phyloP scores from a whole-genome alignment of 2,329 filamentous ascomycete species.

The Paracorniculantispora psalliotae region DNA sequence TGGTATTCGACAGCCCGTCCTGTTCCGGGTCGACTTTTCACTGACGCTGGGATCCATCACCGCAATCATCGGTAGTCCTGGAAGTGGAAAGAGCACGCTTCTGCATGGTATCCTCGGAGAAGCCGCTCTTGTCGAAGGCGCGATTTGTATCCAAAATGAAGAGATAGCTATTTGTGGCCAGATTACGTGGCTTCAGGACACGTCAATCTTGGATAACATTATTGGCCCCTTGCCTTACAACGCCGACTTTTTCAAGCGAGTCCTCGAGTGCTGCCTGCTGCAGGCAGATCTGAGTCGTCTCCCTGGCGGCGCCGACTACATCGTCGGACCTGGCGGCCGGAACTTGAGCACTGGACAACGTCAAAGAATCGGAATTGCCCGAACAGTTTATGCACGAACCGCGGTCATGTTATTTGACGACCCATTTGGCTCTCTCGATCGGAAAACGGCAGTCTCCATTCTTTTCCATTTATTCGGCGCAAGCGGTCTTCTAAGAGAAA shows the following conservation, averaged over 20 bases:
- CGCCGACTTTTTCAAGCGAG: conserved; percentile 1
- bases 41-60: neutral
- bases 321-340: neutral
- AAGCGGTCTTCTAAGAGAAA: conserved; percentile 1
- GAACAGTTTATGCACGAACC: conserved; percentile 6
- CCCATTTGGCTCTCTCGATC: conserved; percentile 2
- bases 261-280: neutral
- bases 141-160: neutral
- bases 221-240: conserved; percentile 6
- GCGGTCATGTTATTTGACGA: conserved; percentile 11
- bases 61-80: neutral
- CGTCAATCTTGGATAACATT: conserved; percentile 7
- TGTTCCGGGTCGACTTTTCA: conserved; percentile 8
- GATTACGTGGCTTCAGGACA: conserved; percentile 2
- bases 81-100: conserved; percentile 5
- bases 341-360: conserved; percentile 5
- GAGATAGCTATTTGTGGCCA: conserved; percentile 9
- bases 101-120: conserved; percentile 9
- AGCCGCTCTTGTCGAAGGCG: conserved; percentile 3
- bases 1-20: neutral
- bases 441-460: conserved; percentile 8
- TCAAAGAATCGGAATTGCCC: conserved; percentile 3
- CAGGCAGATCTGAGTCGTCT: neutral
- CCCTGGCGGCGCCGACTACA: neutral
- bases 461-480: conserved; percentile 8